Evolutionary conservation across 2,329 filamentous ascomycete species (phyloP).

Genomic region (Penicillium crustosum): DNA sequence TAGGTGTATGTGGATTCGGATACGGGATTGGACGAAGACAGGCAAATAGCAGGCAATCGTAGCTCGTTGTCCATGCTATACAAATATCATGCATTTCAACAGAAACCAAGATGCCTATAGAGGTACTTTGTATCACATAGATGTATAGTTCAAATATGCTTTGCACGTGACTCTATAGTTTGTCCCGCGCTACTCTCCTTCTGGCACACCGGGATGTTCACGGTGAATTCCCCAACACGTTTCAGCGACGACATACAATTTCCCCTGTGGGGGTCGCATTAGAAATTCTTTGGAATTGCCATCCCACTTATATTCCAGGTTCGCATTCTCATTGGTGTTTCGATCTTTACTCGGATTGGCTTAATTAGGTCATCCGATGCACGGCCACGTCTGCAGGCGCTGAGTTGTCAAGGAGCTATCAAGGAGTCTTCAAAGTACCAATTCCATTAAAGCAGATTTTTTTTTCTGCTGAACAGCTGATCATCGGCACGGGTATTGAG

Average conservation of each 20-base stretch:
- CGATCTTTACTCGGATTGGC: slow-evolving; percentile 1
- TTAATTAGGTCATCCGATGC: slow-evolving; percentile 1
- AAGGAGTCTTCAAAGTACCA: neutral
- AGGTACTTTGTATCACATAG: neutral
- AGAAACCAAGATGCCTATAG: neutral
- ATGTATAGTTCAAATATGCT: neutral
- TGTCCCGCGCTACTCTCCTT: slow-evolving; percentile 12
- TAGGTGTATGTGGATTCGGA: neutral
- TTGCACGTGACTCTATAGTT: slow-evolving; percentile 3
- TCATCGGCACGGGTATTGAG: slow-evolving; percentile 10
- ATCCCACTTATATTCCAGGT: neutral
- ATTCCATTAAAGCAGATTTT: neutral
- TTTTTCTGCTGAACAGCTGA: slow-evolving; percentile 2
- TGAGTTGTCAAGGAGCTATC: neutral
- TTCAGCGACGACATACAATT: neutral
- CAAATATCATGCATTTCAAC: neutral
- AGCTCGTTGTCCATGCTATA: neutral
- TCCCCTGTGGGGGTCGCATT: neutral
- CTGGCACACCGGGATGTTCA: slow-evolving; percentile 13
- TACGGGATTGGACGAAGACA: neutral
- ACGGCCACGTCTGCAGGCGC: neutral
- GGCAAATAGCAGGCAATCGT: too few species aligned
- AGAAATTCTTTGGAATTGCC: neutral
- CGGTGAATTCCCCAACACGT: slow-evolving; percentile 8
- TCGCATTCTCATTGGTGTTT: neutral